These are phyloP conservation scores for Bruguiera gymnorhiza DNA, from an alignment of 345 rosid species.

Conservation along the genomic window DNA sequence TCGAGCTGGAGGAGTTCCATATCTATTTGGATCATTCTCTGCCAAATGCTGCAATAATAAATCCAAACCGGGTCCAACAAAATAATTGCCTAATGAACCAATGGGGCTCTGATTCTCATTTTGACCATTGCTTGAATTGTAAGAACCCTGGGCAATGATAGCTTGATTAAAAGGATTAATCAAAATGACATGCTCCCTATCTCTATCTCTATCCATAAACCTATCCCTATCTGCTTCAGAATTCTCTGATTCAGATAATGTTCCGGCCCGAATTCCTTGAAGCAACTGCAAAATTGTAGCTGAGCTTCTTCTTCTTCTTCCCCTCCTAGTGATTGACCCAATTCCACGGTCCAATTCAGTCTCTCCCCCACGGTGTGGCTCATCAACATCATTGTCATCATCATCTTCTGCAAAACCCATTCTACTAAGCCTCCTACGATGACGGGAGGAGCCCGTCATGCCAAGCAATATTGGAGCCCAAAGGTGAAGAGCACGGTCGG, in stretches of 20 bases:
- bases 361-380: conserved; percentile 43
- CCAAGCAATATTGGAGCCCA: conserved; percentile 89
- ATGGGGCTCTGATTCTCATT: conserved; percentile 41
- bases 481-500: conserved; percentile 70
- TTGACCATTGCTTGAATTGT: conserved; percentile 38
- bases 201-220: conserved; percentile 35
- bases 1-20: conserved; percentile 87
- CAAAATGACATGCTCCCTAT: conserved; percentile 43
- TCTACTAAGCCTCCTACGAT: conserved; percentile 55
- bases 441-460: conserved; percentile 65
- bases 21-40: conserved; percentile 66
- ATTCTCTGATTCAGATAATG: conserved; percentile 60
- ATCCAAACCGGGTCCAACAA: conserved; percentile 79
- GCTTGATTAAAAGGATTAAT: conserved; percentile 63
- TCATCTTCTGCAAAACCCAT: conserved; percentile 43
- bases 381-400: conserved; percentile 35
- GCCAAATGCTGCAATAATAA: conserved; percentile 74
- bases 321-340: conserved; percentile 52
- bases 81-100: conserved; percentile 69
- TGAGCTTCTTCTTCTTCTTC: conserved; percentile 67
- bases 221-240: conserved; percentile 38
- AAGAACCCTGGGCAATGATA: conserved; percentile 53
- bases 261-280: conserved; percentile 77
- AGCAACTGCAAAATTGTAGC: conserved; percentile 69
- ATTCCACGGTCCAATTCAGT: conserved; percentile 61